Percentiles rank a stretch among this genome's conserved stretches.
Conservation (phyloP, 768 basidiomycete genomes). For the Termitomyces sp. region DNA sequence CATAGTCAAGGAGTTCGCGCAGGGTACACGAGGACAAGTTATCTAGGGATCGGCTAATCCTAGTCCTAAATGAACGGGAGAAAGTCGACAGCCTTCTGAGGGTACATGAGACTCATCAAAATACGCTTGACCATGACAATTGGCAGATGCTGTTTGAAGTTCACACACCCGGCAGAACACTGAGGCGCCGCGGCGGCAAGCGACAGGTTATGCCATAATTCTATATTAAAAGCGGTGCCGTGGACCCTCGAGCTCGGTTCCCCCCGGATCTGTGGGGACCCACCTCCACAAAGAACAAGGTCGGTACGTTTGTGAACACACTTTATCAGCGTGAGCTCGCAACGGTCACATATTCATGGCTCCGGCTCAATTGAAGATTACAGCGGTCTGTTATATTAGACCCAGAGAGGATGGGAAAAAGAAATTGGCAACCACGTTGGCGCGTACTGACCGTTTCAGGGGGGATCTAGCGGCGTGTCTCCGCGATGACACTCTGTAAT, state of each 20-base stretch:
- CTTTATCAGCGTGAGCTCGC: no score
- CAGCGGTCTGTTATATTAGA: background rate
- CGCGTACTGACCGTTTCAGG: no score
- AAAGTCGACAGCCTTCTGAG: constrained; percentile 11
- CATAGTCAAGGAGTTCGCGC: constrained; percentile 9
- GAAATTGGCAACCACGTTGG: background rate
- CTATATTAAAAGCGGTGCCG: background rate
- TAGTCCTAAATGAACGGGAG: constrained; percentile 21
- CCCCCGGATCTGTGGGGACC: no score
- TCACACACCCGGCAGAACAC: constrained; percentile 10
- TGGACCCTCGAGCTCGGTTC: background rate
- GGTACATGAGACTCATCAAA: constrained; percentile 14
- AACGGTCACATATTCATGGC: background rate
- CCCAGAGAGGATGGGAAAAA: background rate
- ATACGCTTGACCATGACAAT: constrained; percentile 2
- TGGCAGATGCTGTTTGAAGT: constrained; percentile 7
- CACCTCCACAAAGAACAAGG: no score
- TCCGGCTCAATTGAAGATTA: background rate
- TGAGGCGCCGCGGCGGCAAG: constrained; percentile 8
- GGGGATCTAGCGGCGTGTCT: no score
- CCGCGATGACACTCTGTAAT: background rate
- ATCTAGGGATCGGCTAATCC: constrained; percentile 19
- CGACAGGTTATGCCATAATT: background rate
- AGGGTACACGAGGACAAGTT: constrained; percentile 12
- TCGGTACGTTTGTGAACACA: no score